Evolutionary conservation across 1,284 basidiomycete genomes (phyloP).

Genomic region (Marasmius sp.): DNA sequence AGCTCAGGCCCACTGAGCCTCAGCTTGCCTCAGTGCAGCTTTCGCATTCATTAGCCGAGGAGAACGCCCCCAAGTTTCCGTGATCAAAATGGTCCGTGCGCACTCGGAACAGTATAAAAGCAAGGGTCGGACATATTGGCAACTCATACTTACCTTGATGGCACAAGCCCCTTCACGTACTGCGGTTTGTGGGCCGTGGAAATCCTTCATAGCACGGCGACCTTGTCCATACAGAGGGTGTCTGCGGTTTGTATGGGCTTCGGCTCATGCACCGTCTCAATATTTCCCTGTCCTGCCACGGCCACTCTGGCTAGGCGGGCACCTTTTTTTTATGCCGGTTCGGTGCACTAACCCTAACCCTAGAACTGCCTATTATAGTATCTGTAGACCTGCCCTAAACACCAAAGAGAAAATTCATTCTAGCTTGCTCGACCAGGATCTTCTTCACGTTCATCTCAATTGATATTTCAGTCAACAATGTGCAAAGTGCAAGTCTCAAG

Average conservation of each 20-base stretch:
- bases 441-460: neutral
- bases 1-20: no score
- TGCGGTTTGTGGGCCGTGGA: conserved; percentile 37
- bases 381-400: conserved; percentile 1
- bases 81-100: conserved; percentile 1
- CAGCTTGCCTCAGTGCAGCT: no score
- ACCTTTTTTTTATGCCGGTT: conserved; percentile 2
- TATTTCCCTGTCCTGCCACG: conserved; percentile 9
- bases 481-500: no score
- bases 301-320: conserved; percentile 5
- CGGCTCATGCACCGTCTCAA: conserved; percentile 41
- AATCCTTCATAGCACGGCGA: conserved; percentile 50
- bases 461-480: neutral
- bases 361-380: neutral
- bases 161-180: conserved; percentile 2
- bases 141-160: conserved; percentile 5
- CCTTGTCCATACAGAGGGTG: conserved; percentile 36
- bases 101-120: neutral
- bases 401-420: neutral
- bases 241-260: conserved; percentile 45
- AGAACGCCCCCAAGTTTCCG: neutral
- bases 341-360: conserved; percentile 2
- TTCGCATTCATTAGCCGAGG: neutral
- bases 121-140: neutral
- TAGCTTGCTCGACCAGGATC: neutral